A percentile compares a stretch with the other conserved stretches of the same genome.
Conservation (phyloP, 1,139 yeast genomes). For the Geotrichum carabidarum region DNA sequence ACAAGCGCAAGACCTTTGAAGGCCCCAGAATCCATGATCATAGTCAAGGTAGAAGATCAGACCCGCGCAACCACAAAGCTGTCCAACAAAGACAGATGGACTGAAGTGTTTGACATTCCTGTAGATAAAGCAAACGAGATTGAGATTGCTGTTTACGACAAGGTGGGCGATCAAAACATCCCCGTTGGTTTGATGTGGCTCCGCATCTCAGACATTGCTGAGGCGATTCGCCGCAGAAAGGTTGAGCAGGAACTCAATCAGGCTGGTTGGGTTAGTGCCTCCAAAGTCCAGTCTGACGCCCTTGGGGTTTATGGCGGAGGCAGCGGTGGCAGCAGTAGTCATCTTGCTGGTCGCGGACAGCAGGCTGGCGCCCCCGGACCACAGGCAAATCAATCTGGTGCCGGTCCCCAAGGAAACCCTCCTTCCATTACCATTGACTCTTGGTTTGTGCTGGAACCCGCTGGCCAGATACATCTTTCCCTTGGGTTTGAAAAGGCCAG, state of each 20-base stretch:
- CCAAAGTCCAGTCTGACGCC: constrained; percentile 37
- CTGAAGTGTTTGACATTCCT: constrained; percentile 71
- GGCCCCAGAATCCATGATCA: constrained; percentile 72
- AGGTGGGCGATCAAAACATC: constrained; percentile 55
- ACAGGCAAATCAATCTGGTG: neutral
- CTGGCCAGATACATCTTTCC: constrained; percentile 77
- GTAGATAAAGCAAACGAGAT: constrained; percentile 90
- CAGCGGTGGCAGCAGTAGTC: constrained; percentile 11
- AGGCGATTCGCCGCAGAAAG: constrained; percentile 85
- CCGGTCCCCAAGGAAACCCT: neutral
- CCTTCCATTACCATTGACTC: constrained; percentile 45
- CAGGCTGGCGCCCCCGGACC: constrained; percentile 8
- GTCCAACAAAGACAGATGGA: constrained; percentile 76
- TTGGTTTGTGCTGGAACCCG: constrained; percentile 94
- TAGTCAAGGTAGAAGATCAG: constrained; percentile 81
- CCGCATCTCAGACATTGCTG: constrained; percentile 81
- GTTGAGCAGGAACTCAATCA: constrained; percentile 68
- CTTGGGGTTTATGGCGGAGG: constrained; percentile 17
- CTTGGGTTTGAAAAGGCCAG: constrained; percentile 73
- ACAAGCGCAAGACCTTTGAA: constrained; percentile 74
- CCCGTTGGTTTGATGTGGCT: constrained; percentile 97
- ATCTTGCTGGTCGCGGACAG: neutral
- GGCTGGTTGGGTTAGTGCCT: constrained; percentile 85
- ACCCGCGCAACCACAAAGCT: constrained; percentile 70
- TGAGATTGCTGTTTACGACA: constrained; percentile 82